phyloP scores from a whole-genome alignment of 257 asterid genomes.

The Plectranthus barbatus region DNA sequence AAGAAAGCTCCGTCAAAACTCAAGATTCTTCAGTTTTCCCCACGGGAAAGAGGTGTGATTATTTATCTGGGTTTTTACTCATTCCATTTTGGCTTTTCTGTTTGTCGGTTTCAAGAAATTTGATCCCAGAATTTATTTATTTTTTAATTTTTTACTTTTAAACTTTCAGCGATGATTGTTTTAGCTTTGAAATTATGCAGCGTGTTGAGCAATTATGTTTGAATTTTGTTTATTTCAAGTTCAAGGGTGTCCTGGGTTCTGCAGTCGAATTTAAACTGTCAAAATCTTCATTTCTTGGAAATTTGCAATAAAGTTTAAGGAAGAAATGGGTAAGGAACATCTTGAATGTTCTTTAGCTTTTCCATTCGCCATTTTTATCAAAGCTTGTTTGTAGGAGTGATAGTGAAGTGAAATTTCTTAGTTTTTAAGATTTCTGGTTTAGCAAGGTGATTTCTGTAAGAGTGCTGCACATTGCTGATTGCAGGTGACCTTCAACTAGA shows the following conservation, averaged over 20 bases:
- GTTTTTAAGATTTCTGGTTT: too few species aligned
- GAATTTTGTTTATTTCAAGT: background rate
- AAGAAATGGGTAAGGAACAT: too few species aligned
- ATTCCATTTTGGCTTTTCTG: background rate
- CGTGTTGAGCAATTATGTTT: background rate
- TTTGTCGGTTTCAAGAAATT: background rate
- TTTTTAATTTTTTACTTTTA: too few species aligned
- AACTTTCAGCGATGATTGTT: background rate
- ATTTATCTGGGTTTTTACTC: background rate
- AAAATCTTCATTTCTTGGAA: too few species aligned
- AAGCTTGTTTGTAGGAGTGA: too few species aligned
- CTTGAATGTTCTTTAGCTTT: background rate
- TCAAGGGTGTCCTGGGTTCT: too few species aligned
- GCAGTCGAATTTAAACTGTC: too few species aligned
- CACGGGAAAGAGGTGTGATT: conserved; percentile 15
- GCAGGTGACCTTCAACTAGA: conserved; percentile 11
- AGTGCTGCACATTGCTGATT: background rate
- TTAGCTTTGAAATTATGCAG: background rate
- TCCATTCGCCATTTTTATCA: too few species aligned
- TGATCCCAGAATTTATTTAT: background rate
- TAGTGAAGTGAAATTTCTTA: too few species aligned
- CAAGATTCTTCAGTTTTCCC: conserved; percentile 13
- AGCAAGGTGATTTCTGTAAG: too few species aligned
- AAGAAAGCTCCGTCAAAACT: too few species aligned
- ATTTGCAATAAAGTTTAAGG: too few species aligned